Percentiles rank a stretch among this genome's conserved stretches.
These are phyloP conservation scores for Mycosarcoma mackinlayi DNA, from an alignment of 1,284 basidiomycete genomes.

Conservation along the genomic window DNA sequence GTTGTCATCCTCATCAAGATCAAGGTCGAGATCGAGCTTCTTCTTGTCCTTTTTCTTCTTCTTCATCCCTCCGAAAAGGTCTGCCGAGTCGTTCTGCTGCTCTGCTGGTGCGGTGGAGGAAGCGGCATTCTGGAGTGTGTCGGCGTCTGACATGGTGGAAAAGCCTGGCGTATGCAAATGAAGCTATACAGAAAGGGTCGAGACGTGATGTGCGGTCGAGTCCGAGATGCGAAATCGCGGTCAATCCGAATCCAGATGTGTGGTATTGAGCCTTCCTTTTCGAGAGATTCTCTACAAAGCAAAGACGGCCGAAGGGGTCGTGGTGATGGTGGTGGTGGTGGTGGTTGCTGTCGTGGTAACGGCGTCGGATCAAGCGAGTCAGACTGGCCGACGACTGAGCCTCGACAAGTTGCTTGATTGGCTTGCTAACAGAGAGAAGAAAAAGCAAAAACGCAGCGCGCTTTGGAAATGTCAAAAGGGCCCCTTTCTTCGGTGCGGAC, in stretches of 20 bases:
- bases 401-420: no score
- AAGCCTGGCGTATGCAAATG: not conserved
- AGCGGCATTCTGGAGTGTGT: slow-evolving; percentile 25
- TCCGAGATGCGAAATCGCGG: no score
- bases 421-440: slow-evolving; percentile 10
- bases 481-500: slow-evolving; percentile 73
- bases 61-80: slow-evolving; percentile 87
- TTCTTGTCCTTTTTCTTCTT: slow-evolving; percentile 91
- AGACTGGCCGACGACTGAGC: no score
- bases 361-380: not conserved
- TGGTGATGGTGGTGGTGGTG: not conserved
- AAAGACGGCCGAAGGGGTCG: no score
- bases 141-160: slow-evolving; percentile 29
- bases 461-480: not conserved
- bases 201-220: not conserved
- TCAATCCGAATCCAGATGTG: no score
- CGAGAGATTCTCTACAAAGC: no score
- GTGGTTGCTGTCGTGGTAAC: not conserved
- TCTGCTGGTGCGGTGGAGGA: slow-evolving; percentile 18
- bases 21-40: slow-evolving; percentile 78
- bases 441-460: slow-evolving; percentile 5
- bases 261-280: no score
- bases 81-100: slow-evolving; percentile 76
- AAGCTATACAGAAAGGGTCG: not conserved
- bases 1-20: slow-evolving; percentile 48